Conservation (phyloP, 2,329 filamentous ascomycete genomes). For the Myriosclerotinia duriaeana region DNA sequence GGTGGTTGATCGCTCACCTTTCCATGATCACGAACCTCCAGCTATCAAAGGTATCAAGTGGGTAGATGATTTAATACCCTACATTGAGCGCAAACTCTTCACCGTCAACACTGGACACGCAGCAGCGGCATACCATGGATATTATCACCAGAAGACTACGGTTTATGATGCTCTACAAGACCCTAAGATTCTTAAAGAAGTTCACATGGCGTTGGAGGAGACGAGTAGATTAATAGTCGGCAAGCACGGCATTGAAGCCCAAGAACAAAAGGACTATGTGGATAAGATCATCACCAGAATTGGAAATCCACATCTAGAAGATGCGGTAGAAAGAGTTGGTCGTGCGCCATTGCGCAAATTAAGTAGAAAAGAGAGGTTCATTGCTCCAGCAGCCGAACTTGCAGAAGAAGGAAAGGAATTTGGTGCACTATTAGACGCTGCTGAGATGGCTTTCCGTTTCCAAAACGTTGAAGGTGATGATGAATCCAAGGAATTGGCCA, state of each 20-base stretch:
- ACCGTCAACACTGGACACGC: slow-evolving; percentile 99
- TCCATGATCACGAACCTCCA: slow-evolving; percentile 68
- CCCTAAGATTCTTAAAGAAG: slow-evolving; percentile 73
- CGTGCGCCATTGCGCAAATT: slow-evolving; percentile 94
- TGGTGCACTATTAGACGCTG: slow-evolving; percentile 72
- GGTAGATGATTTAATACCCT: slow-evolving; percentile 87
- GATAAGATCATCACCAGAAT: slow-evolving; percentile 90
- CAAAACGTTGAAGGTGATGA: slow-evolving; percentile 91
- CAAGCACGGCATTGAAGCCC: slow-evolving; percentile 76
- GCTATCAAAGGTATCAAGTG: slow-evolving; percentile 86
- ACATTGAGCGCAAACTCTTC: slow-evolving; percentile 99
- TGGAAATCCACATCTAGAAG: slow-evolving; percentile 88
- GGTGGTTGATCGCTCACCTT: slow-evolving; percentile 89
- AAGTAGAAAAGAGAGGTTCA: slow-evolving; percentile 90
- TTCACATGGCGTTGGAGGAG: slow-evolving; percentile 77
- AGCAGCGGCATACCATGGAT: slow-evolving; percentile 92
- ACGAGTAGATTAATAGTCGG: slow-evolving; percentile 81
- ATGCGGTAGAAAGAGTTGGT: slow-evolving; percentile 91
- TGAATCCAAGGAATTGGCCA: slow-evolving; percentile 80
- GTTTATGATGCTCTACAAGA: slow-evolving; percentile 89
- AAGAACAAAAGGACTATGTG: slow-evolving; percentile 83
- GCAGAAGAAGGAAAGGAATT: slow-evolving; percentile 76
- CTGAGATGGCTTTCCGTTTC: slow-evolving; percentile 93
- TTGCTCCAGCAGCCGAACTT: slow-evolving; percentile 85
- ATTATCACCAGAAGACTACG: slow-evolving; percentile 79